Evolutionary conservation across 371 early-diverging fungal species (phyloP).

Genomic region (Funneliformis caledonium): DNA sequence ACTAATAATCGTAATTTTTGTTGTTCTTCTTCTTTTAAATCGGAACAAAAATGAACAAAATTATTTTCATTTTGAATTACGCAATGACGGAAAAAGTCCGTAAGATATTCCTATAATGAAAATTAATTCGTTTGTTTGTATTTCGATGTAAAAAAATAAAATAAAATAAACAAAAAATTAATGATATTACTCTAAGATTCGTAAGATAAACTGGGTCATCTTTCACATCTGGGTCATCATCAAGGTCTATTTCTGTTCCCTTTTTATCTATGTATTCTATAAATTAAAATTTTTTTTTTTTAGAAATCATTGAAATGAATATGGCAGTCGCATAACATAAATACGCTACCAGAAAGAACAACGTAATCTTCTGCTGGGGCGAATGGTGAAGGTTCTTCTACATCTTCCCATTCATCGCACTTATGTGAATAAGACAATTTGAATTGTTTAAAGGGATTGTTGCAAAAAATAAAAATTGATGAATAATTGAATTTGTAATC

Average conservation of each 20-base stretch:
- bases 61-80: slow-evolving; percentile 61
- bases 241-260: slow-evolving; percentile 62
- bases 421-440: slow-evolving; percentile 11
- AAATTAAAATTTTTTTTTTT: slow-evolving; percentile 21
- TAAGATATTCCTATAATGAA: slow-evolving; percentile 58
- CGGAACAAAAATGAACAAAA: slow-evolving; percentile 49
- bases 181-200: slow-evolving; percentile 63
- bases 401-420: slow-evolving; percentile 67
- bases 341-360: slow-evolving; percentile 51
- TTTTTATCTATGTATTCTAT: slow-evolving; percentile 53
- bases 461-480: background rate
- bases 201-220: slow-evolving; percentile 76
- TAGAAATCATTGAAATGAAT: background rate
- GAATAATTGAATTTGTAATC: slow-evolving; percentile 42
- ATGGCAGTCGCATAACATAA: background rate
- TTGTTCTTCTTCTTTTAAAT: slow-evolving; percentile 11
- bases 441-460: background rate
- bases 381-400: slow-evolving; percentile 52
- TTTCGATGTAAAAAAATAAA: background rate
- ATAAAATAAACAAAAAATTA: background rate
- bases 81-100: slow-evolving; percentile 75
- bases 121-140: slow-evolving; percentile 39
- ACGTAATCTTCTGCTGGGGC: slow-evolving; percentile 55
- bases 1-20: slow-evolving; percentile 18
- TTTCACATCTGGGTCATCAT: slow-evolving; percentile 73